Base-by-base conservation (phyloP, 1,284 basidiomycete species). In the Sparassis latifolia region DNA sequence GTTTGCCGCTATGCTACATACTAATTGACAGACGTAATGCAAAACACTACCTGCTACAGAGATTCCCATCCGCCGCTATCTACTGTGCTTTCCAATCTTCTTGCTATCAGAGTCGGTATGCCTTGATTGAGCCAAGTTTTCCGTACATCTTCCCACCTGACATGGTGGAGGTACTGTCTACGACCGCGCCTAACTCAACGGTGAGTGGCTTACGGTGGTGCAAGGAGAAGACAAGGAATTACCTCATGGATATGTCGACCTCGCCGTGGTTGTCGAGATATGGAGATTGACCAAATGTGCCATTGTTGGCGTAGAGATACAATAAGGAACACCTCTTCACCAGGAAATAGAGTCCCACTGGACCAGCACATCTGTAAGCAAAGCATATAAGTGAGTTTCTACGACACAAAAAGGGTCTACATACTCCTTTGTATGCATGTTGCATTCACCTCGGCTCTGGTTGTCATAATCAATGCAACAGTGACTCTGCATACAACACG, bases 211-310 rank as follows among this genome's bases (percentile, higher is more conserved):
- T 45, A 31, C 40, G 39, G 3, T 31, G 43, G 48, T 38, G n/a
- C 42, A 45, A 32, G 37, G 38, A 2, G 33, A 37, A 41, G 1
- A 29, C 29, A n/a, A 27, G 20, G 20, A 20, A 37, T 33, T 66
- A 93, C 89, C 92, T 82, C 82, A 97, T 90, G 1, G 89, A 91
- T 12, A 90, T 76, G 66, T 99, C 97, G 3, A 93, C 80, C 66
- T 99, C 96, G 0, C 97, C 97, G 57, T 99, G 96, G 3, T 84
- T 82, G 60, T 99, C 97, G 41, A 99, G 77, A 64, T 97, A 99
- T 0, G 97, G 95, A 43, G 94, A 91, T 28, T 84, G 82, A 1
- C 82, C 79, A 68, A 97, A 98, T 3, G 89, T 83, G 6, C 96
- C 97, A 50, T 89, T 92, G 53, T 85, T 86, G 31, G 87, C 86